Conservation (phyloP, 306 rosid species). For the Quercus variabilis region DNA sequence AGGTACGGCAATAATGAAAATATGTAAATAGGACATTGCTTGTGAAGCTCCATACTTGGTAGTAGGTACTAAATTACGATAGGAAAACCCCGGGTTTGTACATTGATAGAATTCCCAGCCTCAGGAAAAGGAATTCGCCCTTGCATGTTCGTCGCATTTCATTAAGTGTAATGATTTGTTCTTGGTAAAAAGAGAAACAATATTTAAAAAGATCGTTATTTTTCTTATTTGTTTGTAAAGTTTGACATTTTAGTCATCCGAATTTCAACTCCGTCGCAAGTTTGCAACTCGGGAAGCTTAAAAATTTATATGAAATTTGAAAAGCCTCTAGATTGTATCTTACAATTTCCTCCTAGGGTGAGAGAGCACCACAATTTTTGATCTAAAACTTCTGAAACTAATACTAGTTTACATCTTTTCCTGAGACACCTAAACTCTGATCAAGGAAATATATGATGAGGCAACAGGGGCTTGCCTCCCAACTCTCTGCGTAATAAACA, state of each 20-base stretch:
- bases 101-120: too few relatives aligned
- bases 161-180: background rate
- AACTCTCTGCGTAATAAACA: constrained; percentile 9
- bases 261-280: constrained; percentile 4
- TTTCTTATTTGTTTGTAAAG: background rate
- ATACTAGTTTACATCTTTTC: constrained; percentile 30
- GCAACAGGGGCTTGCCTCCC: constrained; percentile 45
- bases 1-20: too few relatives aligned
- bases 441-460: constrained; percentile 14
- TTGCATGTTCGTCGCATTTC: background rate
- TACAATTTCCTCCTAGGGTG: constrained; percentile 22
- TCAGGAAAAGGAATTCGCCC: too few relatives aligned
- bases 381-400: constrained; percentile 36
- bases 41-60: too few relatives aligned
- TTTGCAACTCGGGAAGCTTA: constrained; percentile 30
- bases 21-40: too few relatives aligned
- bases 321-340: constrained; percentile 19
- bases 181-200: background rate
- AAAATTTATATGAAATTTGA: constrained; percentile 20
- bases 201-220: background rate
- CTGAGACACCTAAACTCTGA: constrained; percentile 18
- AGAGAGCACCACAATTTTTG: constrained; percentile 22
- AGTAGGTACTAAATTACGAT: too few relatives aligned
- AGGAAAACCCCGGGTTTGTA: too few relatives aligned
- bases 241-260: background rate